Conservation (phyloP, 1,139 yeast genomes). For the Debaryomycetaceae sp. region DNA sequence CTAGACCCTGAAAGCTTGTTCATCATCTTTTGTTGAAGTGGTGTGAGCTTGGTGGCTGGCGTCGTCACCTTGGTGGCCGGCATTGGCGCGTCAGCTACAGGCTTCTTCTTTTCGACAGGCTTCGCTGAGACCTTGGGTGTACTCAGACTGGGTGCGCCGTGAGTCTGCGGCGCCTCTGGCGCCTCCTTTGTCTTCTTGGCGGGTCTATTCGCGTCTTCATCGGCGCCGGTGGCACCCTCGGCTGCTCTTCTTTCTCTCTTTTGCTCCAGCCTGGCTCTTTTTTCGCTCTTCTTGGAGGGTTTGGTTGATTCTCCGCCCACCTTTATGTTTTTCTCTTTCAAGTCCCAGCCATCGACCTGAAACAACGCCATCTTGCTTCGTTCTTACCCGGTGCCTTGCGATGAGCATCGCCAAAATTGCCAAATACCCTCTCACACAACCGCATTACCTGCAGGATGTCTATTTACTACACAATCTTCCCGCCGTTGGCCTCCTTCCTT, state of each 20-base stretch:
- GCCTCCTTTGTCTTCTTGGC: slow-evolving; percentile 10
- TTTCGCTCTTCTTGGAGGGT: slow-evolving; percentile 28
- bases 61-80: slow-evolving; percentile 10
- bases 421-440: too few species aligned
- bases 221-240: slow-evolving; percentile 11
- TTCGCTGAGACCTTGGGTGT: not conserved
- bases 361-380: slow-evolving; percentile 56
- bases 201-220: too few species aligned
- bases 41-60: slow-evolving; percentile 57
- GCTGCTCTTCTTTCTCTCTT: slow-evolving; percentile 12
- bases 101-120: slow-evolving; percentile 4
- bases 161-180: slow-evolving; percentile 7
- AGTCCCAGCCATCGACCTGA: slow-evolving; percentile 79
- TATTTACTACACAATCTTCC: too few species aligned
- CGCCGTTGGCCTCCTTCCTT: too few species aligned
- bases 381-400: too few species aligned
- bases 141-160: slow-evolving; percentile 4
- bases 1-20: slow-evolving; percentile 91
- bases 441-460: too few species aligned
- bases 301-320: slow-evolving; percentile 31
- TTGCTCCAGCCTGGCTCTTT: slow-evolving; percentile 16
- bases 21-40: slow-evolving; percentile 93
- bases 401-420: too few species aligned
- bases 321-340: slow-evolving; percentile 52
- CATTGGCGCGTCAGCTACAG: slow-evolving; percentile 15